Percentiles rank a stretch among this genome's conserved stretches.
Conservation (phyloP, 352 stramenopile species). For the Phytophthora litchii region DNA sequence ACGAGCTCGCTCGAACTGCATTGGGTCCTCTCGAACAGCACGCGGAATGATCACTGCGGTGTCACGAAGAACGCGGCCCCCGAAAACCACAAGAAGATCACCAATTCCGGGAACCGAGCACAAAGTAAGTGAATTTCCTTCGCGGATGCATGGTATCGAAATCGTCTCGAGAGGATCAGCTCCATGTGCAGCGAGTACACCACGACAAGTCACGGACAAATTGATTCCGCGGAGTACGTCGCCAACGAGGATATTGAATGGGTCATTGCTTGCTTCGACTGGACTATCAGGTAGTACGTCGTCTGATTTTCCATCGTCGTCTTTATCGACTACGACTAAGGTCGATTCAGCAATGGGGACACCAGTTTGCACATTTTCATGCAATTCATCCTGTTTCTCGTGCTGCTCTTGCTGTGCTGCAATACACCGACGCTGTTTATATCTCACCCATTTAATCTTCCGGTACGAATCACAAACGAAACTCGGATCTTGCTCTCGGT, state of each 20-base stretch:
- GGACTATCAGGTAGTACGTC: slow-evolving; percentile 7
- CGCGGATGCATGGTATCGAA: slow-evolving; percentile 56
- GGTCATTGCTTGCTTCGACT: slow-evolving; percentile 9
- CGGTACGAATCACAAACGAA: slow-evolving; percentile 46
- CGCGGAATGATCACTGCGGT: slow-evolving; percentile 46
- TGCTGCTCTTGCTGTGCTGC: slow-evolving; percentile 26
- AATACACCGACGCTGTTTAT: slow-evolving; percentile 35
- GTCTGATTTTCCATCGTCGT: slow-evolving; percentile 2
- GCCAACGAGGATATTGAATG: slow-evolving; percentile 39
- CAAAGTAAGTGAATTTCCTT: slow-evolving; percentile 69
- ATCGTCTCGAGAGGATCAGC: slow-evolving; percentile 47
- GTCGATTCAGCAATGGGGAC: background rate
- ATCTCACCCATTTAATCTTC: slow-evolving; percentile 50
- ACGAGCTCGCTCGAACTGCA: slow-evolving; percentile 60
- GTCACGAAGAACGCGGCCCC: slow-evolving; percentile 58
- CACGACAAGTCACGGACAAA: slow-evolving; percentile 33
- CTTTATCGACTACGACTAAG: background rate
- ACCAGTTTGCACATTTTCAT: background rate
- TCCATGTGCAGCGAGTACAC: slow-evolving; percentile 13
- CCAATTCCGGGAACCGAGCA: slow-evolving; percentile 31
- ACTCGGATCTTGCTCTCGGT: slow-evolving; percentile 14
- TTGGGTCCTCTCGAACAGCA: slow-evolving; percentile 37
- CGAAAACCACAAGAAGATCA: slow-evolving; percentile 56
- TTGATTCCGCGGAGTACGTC: slow-evolving; percentile 38
- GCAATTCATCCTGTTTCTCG: background rate